Base-by-base conservation (phyloP, 2,329 filamentous ascomycete species). In the Capronia epimyces region DNA sequence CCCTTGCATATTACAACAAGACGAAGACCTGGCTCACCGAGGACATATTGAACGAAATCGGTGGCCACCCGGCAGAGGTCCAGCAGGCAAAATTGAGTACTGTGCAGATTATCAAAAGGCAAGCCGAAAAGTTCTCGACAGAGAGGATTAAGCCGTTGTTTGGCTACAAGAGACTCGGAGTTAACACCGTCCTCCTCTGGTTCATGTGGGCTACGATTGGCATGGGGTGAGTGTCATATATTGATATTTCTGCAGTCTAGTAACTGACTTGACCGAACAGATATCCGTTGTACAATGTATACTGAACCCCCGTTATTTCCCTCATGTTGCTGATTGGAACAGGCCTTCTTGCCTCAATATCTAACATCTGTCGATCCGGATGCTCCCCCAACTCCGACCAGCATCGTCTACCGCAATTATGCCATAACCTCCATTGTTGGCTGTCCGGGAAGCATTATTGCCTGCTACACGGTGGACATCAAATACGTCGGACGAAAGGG, bases 381-480 rank as follows among this genome's bases (percentile, higher is more conserved):
- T 37, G 87, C 87, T 54, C 82, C 83, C 13, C 85, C 89, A 56
- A 82, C 83, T 5, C 85, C 81, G 39, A 87, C 83, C 0, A 84
- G 85, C 60, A 70, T 85, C 32, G 87, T 83, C 0, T 91, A 89
- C 66, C 81, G 87, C n/a, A 89, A 91, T 70, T 84, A 82, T 4
- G 74, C 89, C 12, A 86, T 90, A 60, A 85, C 88, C 46, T 82
- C 86, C 2, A 75, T 79, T 0, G 75, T 89, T 52, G 86, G 84
- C 0, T 72, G 91, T 0, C 87, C 87, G 0, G 87, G 87, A 0
- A 84, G 84, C 1, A 66, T 90, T 0, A 58, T 88, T 2, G 87
- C 86, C 7, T 86, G 83, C 0, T 63, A 75, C 1, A 71, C 89
- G 0, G 84, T 90, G n/a, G 84, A 91, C 63, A 62, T 84, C 13